Evolutionary conservation across 176 grass and related monocot species (phyloP), one percentile per base, ranked within the genome.

Genomic region (Hordeum vulgare): DNA sequence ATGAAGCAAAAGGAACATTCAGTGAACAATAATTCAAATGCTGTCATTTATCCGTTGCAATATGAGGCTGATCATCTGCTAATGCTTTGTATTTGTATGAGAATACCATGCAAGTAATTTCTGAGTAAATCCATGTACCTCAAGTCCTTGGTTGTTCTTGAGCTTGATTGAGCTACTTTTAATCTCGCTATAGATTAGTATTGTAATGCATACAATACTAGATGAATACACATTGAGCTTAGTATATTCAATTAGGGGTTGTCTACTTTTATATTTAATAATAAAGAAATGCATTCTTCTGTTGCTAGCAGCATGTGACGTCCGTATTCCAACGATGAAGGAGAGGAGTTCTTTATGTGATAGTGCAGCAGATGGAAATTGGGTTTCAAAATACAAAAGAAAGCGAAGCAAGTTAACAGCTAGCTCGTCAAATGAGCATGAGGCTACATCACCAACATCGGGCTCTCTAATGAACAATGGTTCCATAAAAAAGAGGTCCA

Each of bases 371-470:
- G 93, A 88, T 80, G 83, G 90, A 75, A 92, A 89, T 84, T 94
- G 89, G 93, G 83, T 90, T 80, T 84, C 88, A 59, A 99, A 96
- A 89, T 89, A 90, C 29, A 99, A 96, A 87, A 93, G 96, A 42
- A 99, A 94, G 88, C 90, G 90, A 59, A 92, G 88, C 76, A 79
- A 86, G 74, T 85, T 83, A 68, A 86, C 77, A 79, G 80, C 88
- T 77, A 83, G 87, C 60, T 75, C 89, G 62, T 99, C 91, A 59
- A 85, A 90, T 66, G 88, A 89, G 26, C 93, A 99, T 58, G 91
- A 94, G 36, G 78, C 73, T 67, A 33, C 84, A 33, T 89, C 84
- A 69, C 82, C 86, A 90, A 69, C 75, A 80, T 64, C 89, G 61
- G 91, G 85, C 28, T 83, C 86, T 77, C 75, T 78, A 67, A 69